Percentiles rank a stretch among this genome's conserved stretches.
phyloP scores from a whole-genome alignment of 169 alveolate genomes.

The Eimeria sp. region DNA sequence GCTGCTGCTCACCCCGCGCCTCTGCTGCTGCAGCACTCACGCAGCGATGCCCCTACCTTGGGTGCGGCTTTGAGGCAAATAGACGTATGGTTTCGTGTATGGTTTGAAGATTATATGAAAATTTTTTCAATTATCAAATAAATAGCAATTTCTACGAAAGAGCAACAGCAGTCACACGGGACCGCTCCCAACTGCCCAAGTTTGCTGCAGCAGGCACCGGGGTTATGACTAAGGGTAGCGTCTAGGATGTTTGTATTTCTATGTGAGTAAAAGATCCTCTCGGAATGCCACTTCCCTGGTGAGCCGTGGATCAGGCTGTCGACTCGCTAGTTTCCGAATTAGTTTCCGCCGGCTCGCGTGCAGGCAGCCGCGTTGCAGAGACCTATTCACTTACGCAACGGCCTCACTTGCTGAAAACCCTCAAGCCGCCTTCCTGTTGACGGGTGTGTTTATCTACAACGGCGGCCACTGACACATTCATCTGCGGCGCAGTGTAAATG shows the following conservation, averaged over 20 bases:
- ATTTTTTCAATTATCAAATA: neutral
- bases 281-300: neutral
- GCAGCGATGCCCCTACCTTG: neutral
- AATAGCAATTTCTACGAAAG: neutral
- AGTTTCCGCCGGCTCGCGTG: too few relatives aligned
- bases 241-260: neutral
- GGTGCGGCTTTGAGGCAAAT: conserved; percentile 19
- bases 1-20: conserved; percentile 71
- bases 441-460: neutral
- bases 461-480: neutral
- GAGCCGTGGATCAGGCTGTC: neutral
- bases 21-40: conserved; percentile 61
- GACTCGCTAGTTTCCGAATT: neutral
- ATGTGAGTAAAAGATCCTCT: neutral
- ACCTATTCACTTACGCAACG: too few relatives aligned
- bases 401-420: too few relatives aligned
- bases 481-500: neutral
- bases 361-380: too few relatives aligned
- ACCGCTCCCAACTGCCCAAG: neutral
- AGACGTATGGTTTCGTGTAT: neutral
- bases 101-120: neutral
- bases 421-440: neutral
- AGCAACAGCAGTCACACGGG: neutral
- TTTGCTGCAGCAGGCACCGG: neutral
- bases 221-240: neutral